Conservation (phyloP, 805 yeast species). For the Blastobotrys mokoenaii region DNA sequence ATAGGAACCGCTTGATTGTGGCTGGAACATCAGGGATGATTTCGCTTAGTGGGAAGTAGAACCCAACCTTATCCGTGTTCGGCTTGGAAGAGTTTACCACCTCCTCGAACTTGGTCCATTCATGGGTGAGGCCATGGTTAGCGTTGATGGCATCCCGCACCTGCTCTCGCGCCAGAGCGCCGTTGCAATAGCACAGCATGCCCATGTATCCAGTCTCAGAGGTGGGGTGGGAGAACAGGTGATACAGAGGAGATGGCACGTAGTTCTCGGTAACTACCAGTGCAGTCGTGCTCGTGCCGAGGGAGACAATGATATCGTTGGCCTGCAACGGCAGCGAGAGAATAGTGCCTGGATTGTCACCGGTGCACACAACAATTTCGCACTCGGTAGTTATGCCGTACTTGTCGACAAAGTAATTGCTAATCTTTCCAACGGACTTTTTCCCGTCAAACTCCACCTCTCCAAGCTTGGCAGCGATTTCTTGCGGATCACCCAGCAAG, state of each 20-base stretch:
- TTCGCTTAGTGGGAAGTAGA: slow-evolving; percentile 85
- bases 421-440: slow-evolving; percentile 42
- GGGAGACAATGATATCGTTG: slow-evolving; percentile 69
- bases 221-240: slow-evolving; percentile 81
- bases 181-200: slow-evolving; percentile 91
- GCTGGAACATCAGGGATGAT: slow-evolving; percentile 77
- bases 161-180: slow-evolving; percentile 76
- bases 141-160: slow-evolving; percentile 56
- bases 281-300: slow-evolving; percentile 91
- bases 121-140: slow-evolving; percentile 24
- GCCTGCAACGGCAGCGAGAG: slow-evolving; percentile 69
- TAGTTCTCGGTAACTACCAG: slow-evolving; percentile 71
- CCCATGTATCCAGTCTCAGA: slow-evolving; percentile 75
- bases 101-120: slow-evolving; percentile 25
- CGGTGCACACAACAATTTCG: slow-evolving; percentile 68
- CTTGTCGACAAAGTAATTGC: slow-evolving; percentile 51
- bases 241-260: slow-evolving; percentile 73
- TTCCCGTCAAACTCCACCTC: slow-evolving; percentile 30
- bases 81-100: background rate
- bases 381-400: slow-evolving; percentile 55
- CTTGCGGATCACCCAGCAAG: slow-evolving; percentile 21
- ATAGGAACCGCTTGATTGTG: slow-evolving; percentile 9
- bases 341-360: slow-evolving; percentile 86
- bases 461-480: slow-evolving; percentile 40
- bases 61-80: slow-evolving; percentile 38